These are phyloP conservation scores for Coemansia sp. DNA, from an alignment of 192 early-diverging fungal genomes.

Conservation along the genomic window DNA sequence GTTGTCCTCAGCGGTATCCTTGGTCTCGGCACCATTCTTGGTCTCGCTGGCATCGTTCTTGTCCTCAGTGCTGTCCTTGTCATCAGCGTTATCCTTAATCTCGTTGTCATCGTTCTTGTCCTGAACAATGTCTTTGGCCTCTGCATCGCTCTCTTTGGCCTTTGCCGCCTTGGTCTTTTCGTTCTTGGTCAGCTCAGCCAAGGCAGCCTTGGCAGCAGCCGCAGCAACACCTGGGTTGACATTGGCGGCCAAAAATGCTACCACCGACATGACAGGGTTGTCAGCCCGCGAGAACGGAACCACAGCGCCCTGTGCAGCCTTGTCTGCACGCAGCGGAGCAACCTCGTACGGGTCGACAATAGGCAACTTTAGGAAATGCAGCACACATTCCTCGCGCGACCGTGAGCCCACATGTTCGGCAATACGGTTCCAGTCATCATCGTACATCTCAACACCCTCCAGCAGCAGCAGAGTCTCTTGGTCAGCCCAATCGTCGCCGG, in stretches of 20 bases:
- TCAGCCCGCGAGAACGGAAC: constrained; percentile 77
- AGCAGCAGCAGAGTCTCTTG: constrained; percentile 84
- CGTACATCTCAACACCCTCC: constrained; percentile 91
- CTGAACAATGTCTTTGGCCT: constrained; percentile 1
- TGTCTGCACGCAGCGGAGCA: constrained; percentile 30
- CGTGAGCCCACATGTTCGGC: constrained; percentile 90
- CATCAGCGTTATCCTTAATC: neutral
- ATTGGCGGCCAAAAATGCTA: constrained; percentile 82
- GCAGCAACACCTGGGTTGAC: constrained; percentile 86
- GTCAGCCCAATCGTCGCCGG: constrained; percentile 77
- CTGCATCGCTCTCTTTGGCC: neutral
- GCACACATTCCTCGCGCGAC: constrained; percentile 87
- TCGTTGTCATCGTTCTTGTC: neutral
- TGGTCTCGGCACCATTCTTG: neutral
- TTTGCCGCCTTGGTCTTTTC: constrained; percentile 1
- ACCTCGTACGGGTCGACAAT: constrained; percentile 79
- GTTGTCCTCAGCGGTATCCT: neutral
- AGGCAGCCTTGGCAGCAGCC: constrained; percentile 82
- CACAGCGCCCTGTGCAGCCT: constrained; percentile 58
- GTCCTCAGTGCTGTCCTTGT: constrained; percentile 1
- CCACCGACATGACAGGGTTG: constrained; percentile 90
- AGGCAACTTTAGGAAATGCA: constrained; percentile 85
- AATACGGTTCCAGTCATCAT: constrained; percentile 91
- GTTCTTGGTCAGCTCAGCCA: constrained; percentile 62
- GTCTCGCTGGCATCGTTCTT: constrained; percentile 2